Percentiles rank a stretch among this genome's conserved stretches.
Conservation (phyloP, 768 basidiomycete species). For the Pulveroboletus sp. region DNA sequence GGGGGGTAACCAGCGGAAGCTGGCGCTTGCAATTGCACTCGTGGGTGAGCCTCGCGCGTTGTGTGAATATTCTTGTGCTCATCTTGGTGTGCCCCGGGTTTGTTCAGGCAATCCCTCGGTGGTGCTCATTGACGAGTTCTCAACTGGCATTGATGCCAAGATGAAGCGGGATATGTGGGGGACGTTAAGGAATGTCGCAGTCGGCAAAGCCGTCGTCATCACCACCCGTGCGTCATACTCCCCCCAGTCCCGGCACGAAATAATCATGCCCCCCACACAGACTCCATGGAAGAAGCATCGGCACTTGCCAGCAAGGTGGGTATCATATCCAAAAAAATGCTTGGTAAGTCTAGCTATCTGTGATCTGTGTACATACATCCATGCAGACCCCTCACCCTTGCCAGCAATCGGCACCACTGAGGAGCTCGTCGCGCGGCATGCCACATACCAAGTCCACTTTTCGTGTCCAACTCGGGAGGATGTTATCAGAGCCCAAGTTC, state of each 20-base stretch:
- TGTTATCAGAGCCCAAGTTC: slow-evolving; percentile 48
- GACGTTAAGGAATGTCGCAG: slow-evolving; percentile 60
- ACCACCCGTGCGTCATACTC: slow-evolving; percentile 68
- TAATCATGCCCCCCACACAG: slow-evolving; percentile 30
- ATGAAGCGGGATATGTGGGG: slow-evolving; percentile 85
- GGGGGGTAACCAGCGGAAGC: slow-evolving; percentile 77
- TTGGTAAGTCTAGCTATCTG: slow-evolving; percentile 42
- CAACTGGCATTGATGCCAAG: slow-evolving; percentile 79
- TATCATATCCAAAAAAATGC: slow-evolving; percentile 67
- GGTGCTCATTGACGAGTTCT: slow-evolving; percentile 80
- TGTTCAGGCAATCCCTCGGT: slow-evolving; percentile 68
- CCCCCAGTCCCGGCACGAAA: no score
- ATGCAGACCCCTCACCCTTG: background rate
- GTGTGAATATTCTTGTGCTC: background rate
- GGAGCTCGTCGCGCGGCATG: slow-evolving; percentile 62
- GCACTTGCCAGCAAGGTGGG: slow-evolving; percentile 75
- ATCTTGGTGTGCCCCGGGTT: background rate
- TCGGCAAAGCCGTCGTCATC: slow-evolving; percentile 68
- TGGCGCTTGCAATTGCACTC: slow-evolving; percentile 73
- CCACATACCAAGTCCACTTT: slow-evolving; percentile 77
- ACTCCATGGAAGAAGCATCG: slow-evolving; percentile 85
- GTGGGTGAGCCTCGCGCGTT: slow-evolving; percentile 43
- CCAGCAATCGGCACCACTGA: slow-evolving; percentile 67
- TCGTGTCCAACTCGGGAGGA: slow-evolving; percentile 64
- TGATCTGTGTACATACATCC: no score